Percentiles rank a stretch among this genome's conserved stretches.
Evolutionary conservation across 129 eudicot species (phyloP).

Genomic region (Pittosporum tobira): DNA sequence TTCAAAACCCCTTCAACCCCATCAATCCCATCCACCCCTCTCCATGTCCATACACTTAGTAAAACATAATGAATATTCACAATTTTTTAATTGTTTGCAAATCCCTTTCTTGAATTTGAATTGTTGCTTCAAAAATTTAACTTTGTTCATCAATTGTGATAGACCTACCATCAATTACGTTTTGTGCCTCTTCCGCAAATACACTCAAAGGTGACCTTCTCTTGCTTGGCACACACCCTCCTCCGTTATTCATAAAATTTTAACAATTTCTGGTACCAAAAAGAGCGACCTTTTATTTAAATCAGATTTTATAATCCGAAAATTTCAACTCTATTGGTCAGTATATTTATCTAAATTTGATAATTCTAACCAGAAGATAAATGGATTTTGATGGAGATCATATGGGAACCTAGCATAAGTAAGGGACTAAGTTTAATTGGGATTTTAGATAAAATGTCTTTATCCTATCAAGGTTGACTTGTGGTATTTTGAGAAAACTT

Average conservation of each 20-base stretch:
- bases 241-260: slow-evolving; percentile 55
- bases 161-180: slow-evolving; percentile 16
- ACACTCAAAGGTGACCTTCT: slow-evolving; percentile 22
- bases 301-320: background rate
- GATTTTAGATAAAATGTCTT: background rate
- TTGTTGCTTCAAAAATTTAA: slow-evolving; percentile 4
- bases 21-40: slow-evolving; percentile 57
- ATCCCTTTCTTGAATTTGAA: slow-evolving; percentile 12
- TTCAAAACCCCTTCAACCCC: slow-evolving; percentile 58
- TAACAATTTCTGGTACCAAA: background rate
- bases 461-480: background rate
- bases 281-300: background rate
- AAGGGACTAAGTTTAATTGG: background rate
- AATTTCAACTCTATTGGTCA: background rate
- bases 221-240: slow-evolving; percentile 70
- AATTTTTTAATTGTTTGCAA: slow-evolving; percentile 21
- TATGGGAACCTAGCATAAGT: background rate
- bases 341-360: background rate
- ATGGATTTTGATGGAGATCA: background rate
- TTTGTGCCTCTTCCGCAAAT: slow-evolving; percentile 22
- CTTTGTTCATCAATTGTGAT: slow-evolving; percentile 14
- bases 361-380: background rate
- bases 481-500: background rate
- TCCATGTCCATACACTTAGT: slow-evolving; percentile 60
- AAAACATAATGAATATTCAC: slow-evolving; percentile 50